Conservation (phyloP, 23 red algal species). For the Agarophyton chilense region DNA sequence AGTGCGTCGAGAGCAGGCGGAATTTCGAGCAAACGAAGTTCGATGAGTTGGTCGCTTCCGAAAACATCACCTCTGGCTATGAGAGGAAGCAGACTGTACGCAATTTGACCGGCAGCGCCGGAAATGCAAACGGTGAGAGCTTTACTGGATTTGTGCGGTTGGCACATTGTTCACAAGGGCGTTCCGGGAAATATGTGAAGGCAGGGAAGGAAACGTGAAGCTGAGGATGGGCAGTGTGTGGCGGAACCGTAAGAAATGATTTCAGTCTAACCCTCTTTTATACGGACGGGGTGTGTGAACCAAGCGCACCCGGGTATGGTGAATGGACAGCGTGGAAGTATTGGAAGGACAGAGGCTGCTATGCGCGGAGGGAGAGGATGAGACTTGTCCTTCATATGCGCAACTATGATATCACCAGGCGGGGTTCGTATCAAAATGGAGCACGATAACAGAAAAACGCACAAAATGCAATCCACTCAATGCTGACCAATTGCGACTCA, state of each 20-base stretch:
- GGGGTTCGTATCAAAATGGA: background rate
- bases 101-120: slow-evolving; percentile 97
- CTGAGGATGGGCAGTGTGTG: no score
- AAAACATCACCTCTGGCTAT: slow-evolving; percentile 78
- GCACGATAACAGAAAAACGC: background rate
- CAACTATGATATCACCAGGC: background rate
- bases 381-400: background rate
- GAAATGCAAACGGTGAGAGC: slow-evolving; percentile 80
- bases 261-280: no score
- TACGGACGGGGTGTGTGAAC: no score
- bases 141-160: background rate
- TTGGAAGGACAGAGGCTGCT: background rate
- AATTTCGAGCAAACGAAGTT: slow-evolving; percentile 87
- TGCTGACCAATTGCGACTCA: background rate
- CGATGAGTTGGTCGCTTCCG: slow-evolving; percentile 65
- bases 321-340: background rate
- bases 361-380: background rate
- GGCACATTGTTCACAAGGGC: background rate
- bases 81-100: slow-evolving; percentile 91
- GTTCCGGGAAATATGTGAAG: background rate
- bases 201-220: background rate
- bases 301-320: background rate
- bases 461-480: background rate
- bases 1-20: slow-evolving; percentile 67
- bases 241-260: no score